Base-by-base conservation (phyloP, 1,284 basidiomycete species). In the Rhizopogon hawkerae region DNA sequence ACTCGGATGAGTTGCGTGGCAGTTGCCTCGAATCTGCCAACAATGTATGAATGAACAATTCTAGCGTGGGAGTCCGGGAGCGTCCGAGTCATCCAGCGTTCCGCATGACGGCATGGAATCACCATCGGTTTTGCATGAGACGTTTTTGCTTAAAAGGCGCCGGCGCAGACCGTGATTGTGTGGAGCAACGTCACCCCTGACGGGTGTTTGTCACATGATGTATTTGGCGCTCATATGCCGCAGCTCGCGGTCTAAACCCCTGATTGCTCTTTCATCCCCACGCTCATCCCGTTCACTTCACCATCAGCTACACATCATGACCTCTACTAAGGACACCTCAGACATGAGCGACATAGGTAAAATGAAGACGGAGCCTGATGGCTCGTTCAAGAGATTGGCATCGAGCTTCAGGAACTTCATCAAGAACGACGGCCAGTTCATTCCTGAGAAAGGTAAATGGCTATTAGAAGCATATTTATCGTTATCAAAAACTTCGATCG, bases 401-500 rank as follows among this genome's bases (percentile, higher is more conserved):
- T 77, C 89, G 3, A 68, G 76, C 0, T 97, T 95, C 72, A 76
- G 93, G 49, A 78, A 85, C 57, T 66, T 61, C 48, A 87, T 98
- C 57, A 73, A 81, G 61, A 76, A 78, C 53, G 85, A 80, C 3
- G 83, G 85, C 35, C 73, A 81, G 64, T 95, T 90, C 61, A 70
- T 80, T 45, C 86, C 95, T 1, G 93, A 94, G 68, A 78, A 76
- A 66, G 89, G 92, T 81, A 57, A 57, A 75, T 71, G 14, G 13
- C 23, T 6, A 23, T 23, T 23, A 23, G 45, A 38, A 7, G 35
- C 2, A 34, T 34, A 6, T 6, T 1, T 18, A 50, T 48, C 4
- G 26, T 23, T 36, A n/a, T n/a, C 29, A 10, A 38, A 11, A 41
- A 43, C 24, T 41, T 48, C 6, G 23, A 29, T 33, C 35, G 36